A percentile compares a stretch with the other conserved stretches of the same genome.
Evolutionary conservation across 495 filamentous ascomycete species (phyloP).

Genomic region (Penicillium nucicola): DNA sequence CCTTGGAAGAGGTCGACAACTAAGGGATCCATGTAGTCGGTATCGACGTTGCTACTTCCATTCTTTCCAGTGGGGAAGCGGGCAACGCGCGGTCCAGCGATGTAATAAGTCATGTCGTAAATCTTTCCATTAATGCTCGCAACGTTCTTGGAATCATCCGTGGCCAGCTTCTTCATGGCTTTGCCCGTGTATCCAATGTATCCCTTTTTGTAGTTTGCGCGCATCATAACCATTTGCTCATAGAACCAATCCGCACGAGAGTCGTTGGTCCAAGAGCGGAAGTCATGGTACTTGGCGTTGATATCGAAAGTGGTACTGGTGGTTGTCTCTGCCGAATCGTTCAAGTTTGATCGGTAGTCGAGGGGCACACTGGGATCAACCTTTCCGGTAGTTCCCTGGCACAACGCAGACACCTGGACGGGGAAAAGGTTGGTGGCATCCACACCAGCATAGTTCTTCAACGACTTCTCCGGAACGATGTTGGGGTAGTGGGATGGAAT

Average conservation of each 20-base stretch:
- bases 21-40: conserved; percentile 76
- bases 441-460: conserved; percentile 77
- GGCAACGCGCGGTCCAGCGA: conserved; percentile 68
- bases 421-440: conserved; percentile 91
- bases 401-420: conserved; percentile 89
- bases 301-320: conserved; percentile 64
- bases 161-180: conserved; percentile 69
- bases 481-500: conserved; percentile 76
- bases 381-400: conserved; percentile 66
- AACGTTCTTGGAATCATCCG: conserved; percentile 57
- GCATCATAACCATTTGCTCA: conserved; percentile 76
- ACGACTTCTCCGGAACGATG: conserved; percentile 60
- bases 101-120: conserved; percentile 89
- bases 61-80: conserved; percentile 49
- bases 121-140: conserved; percentile 77
- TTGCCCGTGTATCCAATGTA: conserved; percentile 79
- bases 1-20: conserved; percentile 76
- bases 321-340: conserved; percentile 63
- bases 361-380: conserved; percentile 72
- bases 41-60: conserved; percentile 50
- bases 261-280: conserved; percentile 79
- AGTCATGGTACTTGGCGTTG: conserved; percentile 87
- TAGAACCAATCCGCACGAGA: conserved; percentile 85
- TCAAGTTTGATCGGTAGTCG: conserved; percentile 69
- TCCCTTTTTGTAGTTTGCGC: conserved; percentile 78